Evolutionary conservation across 768 basidiomycete species (phyloP), one percentile per base, ranked within the genome.

Genomic region (Dioszegia crocea): DNA sequence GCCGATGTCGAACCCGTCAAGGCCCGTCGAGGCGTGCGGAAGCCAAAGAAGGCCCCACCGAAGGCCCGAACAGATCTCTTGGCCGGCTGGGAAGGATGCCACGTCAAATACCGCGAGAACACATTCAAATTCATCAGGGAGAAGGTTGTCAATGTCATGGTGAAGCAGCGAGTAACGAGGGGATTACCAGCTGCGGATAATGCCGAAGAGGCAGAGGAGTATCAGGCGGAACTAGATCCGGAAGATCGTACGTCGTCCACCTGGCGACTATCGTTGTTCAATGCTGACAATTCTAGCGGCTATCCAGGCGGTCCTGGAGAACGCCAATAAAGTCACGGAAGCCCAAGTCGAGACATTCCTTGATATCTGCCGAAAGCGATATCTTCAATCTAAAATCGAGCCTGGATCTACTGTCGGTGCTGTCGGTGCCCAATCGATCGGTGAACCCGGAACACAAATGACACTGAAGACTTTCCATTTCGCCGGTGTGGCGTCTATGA

Each of bases 381-480:
- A 96, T 72, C 87, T 91, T 31, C 90, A 88, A 76, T 91, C 96
- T 8, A 89, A 92, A 69, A 94, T 98, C 64, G 96, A 98, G 78
- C 96, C 96, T 57, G 90, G 93, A 10, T 97, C 94, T 0, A 98
- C 96, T 19, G 96, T 99, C 19, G 96, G 96, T 27, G 96, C 96
- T 29, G 91, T 99, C 40, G 96, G 94, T 3, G 96, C 96, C 4
- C 96, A 99, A 73, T 98, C 96, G 1, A 98, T 99, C 64, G 96
- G 96, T 70, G 96, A 99, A 78, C 96, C 96, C 0, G 96, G 94
- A 40, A 99, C 96, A 0, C 96, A 99, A 75, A 99, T 99, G 96
- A 98, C 94, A 1, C 78, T 98, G 64, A 98, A 98, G 79, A 98
- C 96, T 56, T 99, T 99, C 85, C 96, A 99, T 82, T 99, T 98